phyloP scores from a whole-genome alignment of 2,329 filamentous ascomycete genomes.

The Dothideomycetes sp. region DNA sequence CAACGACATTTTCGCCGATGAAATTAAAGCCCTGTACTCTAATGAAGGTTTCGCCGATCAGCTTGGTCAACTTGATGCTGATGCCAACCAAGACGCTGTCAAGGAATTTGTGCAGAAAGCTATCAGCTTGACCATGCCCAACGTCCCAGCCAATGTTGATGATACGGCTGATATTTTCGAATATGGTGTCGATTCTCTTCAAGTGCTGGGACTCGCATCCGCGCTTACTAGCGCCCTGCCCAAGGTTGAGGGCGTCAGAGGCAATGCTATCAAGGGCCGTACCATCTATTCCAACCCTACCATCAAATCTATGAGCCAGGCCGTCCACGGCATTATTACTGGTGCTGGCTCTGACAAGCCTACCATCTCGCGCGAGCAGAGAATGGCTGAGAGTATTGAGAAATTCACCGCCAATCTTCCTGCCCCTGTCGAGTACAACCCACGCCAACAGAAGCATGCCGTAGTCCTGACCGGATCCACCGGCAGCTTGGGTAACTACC shows the following conservation, averaged over 20 bases:
- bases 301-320: slow-evolving; percentile 15
- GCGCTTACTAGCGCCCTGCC: slow-evolving; percentile 14
- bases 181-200: slow-evolving; percentile 23
- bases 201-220: slow-evolving; percentile 16
- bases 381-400: slow-evolving; percentile 19
- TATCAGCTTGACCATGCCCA: slow-evolving; percentile 9
- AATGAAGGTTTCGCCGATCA: slow-evolving; percentile 12
- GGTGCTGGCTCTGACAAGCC: slow-evolving; percentile 5
- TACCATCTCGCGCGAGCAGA: slow-evolving; percentile 11
- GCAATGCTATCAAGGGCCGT: slow-evolving; percentile 16
- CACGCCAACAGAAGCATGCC: slow-evolving; percentile 10
- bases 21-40: slow-evolving; percentile 38
- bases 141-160: slow-evolving; percentile 8
- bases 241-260: slow-evolving; percentile 8
- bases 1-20: slow-evolving; percentile 28
- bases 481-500: slow-evolving; percentile 23
- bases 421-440: background rate
- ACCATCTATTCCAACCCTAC: slow-evolving; percentile 22
- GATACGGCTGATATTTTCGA: slow-evolving; percentile 22
- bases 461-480: slow-evolving; percentile 26
- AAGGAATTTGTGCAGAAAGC: slow-evolving; percentile 12
- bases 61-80: slow-evolving; percentile 8
- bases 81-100: slow-evolving; percentile 6
- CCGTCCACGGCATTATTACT: slow-evolving; percentile 10
- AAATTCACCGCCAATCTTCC: slow-evolving; percentile 18